Conservation (phyloP, 2,329 filamentous ascomycete species). For the Exophiala sp. region DNA sequence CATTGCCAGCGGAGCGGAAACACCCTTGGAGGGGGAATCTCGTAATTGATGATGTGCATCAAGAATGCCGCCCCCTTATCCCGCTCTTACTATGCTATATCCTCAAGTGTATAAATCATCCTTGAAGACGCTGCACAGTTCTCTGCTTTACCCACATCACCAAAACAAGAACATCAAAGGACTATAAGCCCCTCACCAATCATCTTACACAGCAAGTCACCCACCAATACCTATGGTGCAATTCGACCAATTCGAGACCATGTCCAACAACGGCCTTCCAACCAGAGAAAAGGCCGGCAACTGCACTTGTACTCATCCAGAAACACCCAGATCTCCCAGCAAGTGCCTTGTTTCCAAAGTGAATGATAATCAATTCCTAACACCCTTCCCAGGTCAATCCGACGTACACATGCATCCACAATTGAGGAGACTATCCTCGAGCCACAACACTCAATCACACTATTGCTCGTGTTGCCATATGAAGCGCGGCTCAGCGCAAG, state of each 20-base stretch:
- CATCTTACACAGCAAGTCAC: conserved; percentile 2
- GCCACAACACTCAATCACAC: conserved; percentile 1
- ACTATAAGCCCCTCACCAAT: neutral
- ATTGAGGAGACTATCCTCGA: conserved; percentile 16
- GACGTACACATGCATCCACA: conserved; percentile 5
- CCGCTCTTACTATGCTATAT: neutral
- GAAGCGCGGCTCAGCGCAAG: conserved; percentile 14
- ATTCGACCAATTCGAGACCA: conserved; percentile 19
- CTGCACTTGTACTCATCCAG: neutral
- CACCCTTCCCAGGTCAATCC: neutral
- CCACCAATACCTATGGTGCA: conserved; percentile 16
- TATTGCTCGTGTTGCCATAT: conserved; percentile 21
- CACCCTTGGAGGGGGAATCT: neutral
- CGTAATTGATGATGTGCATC: neutral
- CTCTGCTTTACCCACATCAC: conserved; percentile 5
- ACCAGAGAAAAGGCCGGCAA: conserved; percentile 4
- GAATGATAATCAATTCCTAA: neutral
- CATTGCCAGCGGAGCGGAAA: conserved; percentile 16
- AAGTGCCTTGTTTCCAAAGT: neutral
- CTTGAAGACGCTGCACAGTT: neutral
- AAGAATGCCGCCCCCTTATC: neutral
- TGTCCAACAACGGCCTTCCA: conserved; percentile 13
- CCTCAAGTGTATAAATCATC: conserved; percentile 10
- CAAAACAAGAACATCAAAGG: neutral
- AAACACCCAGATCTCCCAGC: conserved; percentile 4